phyloP scores from a whole-genome alignment of 2,329 filamentous ascomycete genomes.

The Fusarium sororula region DNA sequence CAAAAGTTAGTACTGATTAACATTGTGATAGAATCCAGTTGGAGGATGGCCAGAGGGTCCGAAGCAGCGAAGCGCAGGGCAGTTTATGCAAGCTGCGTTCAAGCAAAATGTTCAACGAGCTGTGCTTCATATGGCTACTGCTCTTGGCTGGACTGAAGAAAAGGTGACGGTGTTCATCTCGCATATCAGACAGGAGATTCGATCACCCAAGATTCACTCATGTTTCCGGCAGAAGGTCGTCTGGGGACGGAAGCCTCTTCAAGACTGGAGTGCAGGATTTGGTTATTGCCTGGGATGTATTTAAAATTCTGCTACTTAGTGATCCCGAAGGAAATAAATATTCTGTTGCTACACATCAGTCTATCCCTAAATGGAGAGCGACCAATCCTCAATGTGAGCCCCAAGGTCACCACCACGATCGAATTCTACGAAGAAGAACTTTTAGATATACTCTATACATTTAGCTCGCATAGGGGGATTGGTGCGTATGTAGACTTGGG shows the following conservation, averaged over 20 bases:
- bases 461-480: too few relatives aligned
- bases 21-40: too few relatives aligned
- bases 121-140: too few relatives aligned
- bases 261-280: fast-evolving
- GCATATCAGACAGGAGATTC: neutral
- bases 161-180: neutral
- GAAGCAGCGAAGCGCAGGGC: too few relatives aligned
- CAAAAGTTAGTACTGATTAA: too few relatives aligned
- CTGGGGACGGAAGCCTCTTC: neutral
- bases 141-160: neutral
- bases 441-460: too few relatives aligned
- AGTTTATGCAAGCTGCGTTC: too few relatives aligned
- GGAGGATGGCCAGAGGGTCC: too few relatives aligned
- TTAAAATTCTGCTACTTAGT: too few relatives aligned
- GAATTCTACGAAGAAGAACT: fast-evolving
- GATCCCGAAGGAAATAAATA: fast-evolving
- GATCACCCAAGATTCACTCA: constrained; percentile 2
- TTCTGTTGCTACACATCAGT: fast-evolving
- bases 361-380: fast-evolving
- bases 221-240: constrained; percentile 7
- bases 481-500: too few relatives aligned
- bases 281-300: fast-evolving
- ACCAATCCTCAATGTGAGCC: too few relatives aligned
- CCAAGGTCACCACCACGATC: fast-evolving
- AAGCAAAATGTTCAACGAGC: too few relatives aligned